These are phyloP conservation scores for Globisporangium cederbergense DNA, from an alignment of 352 stramenopile species.

Conservation along the genomic window DNA sequence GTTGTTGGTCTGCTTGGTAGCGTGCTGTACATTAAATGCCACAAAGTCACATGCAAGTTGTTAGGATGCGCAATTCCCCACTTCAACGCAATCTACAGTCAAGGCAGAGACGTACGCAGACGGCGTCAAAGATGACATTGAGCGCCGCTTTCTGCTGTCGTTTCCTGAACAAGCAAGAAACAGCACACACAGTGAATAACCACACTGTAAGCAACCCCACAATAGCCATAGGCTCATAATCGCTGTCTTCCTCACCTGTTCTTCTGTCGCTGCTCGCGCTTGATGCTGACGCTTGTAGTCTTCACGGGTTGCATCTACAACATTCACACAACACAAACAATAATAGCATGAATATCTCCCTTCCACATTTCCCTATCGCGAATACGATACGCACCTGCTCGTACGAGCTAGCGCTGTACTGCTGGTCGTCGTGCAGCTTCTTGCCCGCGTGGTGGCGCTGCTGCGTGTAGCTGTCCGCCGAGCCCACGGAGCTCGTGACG, in stretches of 20 bases:
- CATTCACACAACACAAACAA: neutral
- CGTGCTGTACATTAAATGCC: neutral
- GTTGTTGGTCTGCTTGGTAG: conserved; percentile 3
- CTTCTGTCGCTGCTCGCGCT: conserved; percentile 1
- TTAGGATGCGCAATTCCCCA: neutral
- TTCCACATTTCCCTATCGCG: neutral
- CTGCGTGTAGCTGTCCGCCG: neutral
- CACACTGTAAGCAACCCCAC: neutral
- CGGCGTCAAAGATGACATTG: conserved; percentile 6
- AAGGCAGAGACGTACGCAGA: neutral
- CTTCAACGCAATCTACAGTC: neutral
- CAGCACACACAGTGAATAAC: neutral
- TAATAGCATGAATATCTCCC: neutral
- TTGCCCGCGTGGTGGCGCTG: neutral
- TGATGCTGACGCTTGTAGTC: conserved; percentile 4
- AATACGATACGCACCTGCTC: neutral
- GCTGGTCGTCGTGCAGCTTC: conserved; percentile 1
- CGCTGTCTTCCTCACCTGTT: neutral
- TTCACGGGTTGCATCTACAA: conserved; percentile 1
- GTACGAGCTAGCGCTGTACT: neutral
- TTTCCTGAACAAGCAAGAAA: conserved; percentile 2
- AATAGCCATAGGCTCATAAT: neutral
- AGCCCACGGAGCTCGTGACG: conserved; percentile 8
- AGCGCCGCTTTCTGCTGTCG: conserved; percentile 17
- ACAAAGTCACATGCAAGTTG: neutral